phyloP scores from a whole-genome alignment of 352 stramenopile genomes.

The Globisporangium heterothallicum region DNA sequence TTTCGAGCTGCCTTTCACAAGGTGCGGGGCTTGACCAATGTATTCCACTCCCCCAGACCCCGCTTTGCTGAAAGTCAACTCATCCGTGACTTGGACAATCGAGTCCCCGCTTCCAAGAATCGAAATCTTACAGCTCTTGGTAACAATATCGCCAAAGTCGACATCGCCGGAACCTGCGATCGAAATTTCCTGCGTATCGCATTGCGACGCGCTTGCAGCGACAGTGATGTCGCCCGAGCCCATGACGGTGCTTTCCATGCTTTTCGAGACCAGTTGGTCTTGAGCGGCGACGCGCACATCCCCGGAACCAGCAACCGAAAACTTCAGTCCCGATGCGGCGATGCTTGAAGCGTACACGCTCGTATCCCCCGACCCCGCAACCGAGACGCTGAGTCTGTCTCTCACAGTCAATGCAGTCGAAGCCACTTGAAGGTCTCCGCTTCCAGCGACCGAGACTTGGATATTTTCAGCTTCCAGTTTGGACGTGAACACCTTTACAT shows the following conservation, averaged over 20 bases:
- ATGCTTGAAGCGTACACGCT: slow-evolving; percentile 4
- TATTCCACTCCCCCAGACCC: slow-evolving; percentile 16
- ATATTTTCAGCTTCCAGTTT: slow-evolving; percentile 7
- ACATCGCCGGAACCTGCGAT: slow-evolving; percentile 22
- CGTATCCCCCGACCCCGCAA: slow-evolving; percentile 15
- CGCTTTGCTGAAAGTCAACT: slow-evolving; percentile 2
- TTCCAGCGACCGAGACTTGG: slow-evolving; percentile 12
- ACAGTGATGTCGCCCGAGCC: slow-evolving; percentile 20
- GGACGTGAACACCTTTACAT: slow-evolving; percentile 14
- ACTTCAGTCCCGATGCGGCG: slow-evolving; percentile 2
- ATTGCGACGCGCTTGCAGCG: slow-evolving; percentile 9
- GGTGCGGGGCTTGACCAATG: slow-evolving; percentile 12
- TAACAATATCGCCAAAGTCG: slow-evolving; percentile 17
- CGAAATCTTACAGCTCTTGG: slow-evolving; percentile 4
- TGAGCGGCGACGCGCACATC: slow-evolving; percentile 16
- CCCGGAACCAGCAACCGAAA: slow-evolving; percentile 19
- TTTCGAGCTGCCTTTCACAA: slow-evolving; percentile 2
- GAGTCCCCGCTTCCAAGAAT: slow-evolving; percentile 18
- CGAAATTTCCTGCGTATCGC: slow-evolving; percentile 8
- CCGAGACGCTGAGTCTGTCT: slow-evolving; percentile 1
- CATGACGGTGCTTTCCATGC: slow-evolving; percentile 11
- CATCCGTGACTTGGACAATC: slow-evolving; percentile 11
- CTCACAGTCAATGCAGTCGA: slow-evolving; percentile 3
- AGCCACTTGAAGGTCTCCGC: slow-evolving; percentile 19
- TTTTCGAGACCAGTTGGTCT: slow-evolving; percentile 11